phyloP scores from a whole-genome alignment of 352 stramenopile species.

The Phytophthora lateralis region DNA sequence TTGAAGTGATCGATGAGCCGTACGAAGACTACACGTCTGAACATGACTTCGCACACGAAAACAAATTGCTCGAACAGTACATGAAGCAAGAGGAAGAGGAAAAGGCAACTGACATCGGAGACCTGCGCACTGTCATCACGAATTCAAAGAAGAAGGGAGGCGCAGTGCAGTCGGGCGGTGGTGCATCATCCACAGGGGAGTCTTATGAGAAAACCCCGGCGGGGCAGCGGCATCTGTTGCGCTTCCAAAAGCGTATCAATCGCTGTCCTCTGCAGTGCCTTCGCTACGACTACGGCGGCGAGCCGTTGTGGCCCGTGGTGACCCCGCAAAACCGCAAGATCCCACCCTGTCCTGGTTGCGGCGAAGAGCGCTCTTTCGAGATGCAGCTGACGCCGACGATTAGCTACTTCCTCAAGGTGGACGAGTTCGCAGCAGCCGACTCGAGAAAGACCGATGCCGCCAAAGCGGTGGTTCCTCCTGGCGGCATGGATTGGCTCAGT shows the following conservation, averaged over 20 bases:
- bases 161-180: conserved; percentile 7
- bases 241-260: conserved; percentile 88
- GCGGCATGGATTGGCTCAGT: conserved; percentile 85
- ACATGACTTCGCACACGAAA: conserved; percentile 76
- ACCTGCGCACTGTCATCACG: conserved; percentile 64
- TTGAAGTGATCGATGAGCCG: conserved; percentile 82
- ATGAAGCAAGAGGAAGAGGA: conserved; percentile 83
- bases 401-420: conserved; percentile 88
- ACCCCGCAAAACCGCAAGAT: conserved; percentile 54
- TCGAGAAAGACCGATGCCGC: conserved; percentile 1
- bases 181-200: conserved; percentile 44
- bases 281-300: conserved; percentile 86
- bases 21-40: conserved; percentile 68
- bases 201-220: conserved; percentile 85
- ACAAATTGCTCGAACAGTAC: conserved; percentile 76
- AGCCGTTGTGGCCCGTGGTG: conserved; percentile 77
- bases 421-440: conserved; percentile 49
- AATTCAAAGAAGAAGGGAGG: conserved; percentile 54
- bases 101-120: conserved; percentile 66
- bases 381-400: conserved; percentile 85
- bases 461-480: conserved; percentile 15
- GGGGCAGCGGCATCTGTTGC: conserved; percentile 74
- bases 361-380: conserved; percentile 74
- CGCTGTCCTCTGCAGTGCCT: conserved; percentile 79
- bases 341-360: conserved; percentile 58